A percentile compares a stretch with the other conserved stretches of the same genome.
Conservation (phyloP, 1,284 basidiomycete species). For the Stereum hirsutum region DNA sequence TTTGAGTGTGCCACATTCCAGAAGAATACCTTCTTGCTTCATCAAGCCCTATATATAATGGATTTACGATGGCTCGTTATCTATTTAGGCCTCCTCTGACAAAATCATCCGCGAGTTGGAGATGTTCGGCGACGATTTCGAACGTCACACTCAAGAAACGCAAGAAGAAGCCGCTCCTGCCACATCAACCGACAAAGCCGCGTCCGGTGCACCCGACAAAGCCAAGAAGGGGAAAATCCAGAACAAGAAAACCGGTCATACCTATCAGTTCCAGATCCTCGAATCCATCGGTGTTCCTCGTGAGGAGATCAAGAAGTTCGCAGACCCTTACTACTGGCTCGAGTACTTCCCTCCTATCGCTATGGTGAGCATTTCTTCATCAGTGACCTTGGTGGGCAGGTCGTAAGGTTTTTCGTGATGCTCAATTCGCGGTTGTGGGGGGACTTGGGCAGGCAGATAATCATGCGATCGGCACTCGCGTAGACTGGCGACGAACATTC, state of each 20-base stretch:
- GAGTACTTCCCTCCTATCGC: conserved; percentile 96
- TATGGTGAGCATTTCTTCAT: conserved; percentile 41
- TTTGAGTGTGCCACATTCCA: no score
- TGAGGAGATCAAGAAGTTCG: conserved; percentile 91
- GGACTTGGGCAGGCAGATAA: conserved; percentile 60
- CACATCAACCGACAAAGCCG: conserved; percentile 18
- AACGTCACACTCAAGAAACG: conserved; percentile 47
- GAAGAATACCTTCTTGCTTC: no score
- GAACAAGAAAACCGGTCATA: conserved; percentile 89
- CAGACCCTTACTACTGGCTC: conserved; percentile 90
- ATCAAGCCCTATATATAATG: no score
- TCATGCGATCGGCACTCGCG: conserved; percentile 81
- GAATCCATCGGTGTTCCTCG: conserved; percentile 87
- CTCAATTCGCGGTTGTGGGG: not conserved
- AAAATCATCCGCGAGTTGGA: conserved; percentile 98
- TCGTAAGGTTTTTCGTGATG: not conserved
- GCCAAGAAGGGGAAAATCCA: conserved; percentile 95
- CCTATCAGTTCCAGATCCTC: conserved; percentile 99
- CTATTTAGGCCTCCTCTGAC: conserved; percentile 91
- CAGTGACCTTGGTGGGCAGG: no score
- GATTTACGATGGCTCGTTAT: no score
- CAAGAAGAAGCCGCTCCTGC: conserved; percentile 38
- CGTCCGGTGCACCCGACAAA: conserved; percentile 49
- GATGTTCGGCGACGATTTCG: conserved; percentile 89
- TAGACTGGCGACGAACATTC: conserved; percentile 97